A percentile compares a stretch with the other conserved stretches of the same genome.
Evolutionary conservation across 2,329 filamentous ascomycete species (phyloP).

Genomic region (Metarhizium robertsii): DNA sequence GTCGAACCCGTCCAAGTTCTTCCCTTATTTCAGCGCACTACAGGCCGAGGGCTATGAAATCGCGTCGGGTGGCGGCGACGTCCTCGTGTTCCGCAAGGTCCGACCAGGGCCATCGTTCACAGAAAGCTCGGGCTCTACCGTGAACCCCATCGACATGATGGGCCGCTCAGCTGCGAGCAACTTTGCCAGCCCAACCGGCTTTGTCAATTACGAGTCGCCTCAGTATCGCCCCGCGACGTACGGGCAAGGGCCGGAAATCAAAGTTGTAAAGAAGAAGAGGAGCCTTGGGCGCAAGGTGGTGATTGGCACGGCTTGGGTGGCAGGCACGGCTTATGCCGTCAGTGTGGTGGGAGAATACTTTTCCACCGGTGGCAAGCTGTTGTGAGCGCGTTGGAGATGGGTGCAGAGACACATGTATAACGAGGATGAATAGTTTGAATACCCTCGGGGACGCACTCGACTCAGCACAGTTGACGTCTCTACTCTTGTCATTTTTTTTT

Average conservation of each 20-base stretch:
- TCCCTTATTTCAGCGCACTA: conserved; percentile 51
- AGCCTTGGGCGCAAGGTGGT: conserved; percentile 37
- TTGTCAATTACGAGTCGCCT: conserved; percentile 48
- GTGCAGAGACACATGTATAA: neutral
- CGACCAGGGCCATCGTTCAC: conserved; percentile 15
- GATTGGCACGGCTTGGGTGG: conserved; percentile 44
- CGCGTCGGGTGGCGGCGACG: conserved; percentile 50
- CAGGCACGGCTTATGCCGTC: conserved; percentile 46
- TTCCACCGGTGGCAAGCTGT: conserved; percentile 30
- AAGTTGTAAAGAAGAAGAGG: conserved; percentile 30
- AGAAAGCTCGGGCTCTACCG: conserved; percentile 4
- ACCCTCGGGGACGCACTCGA: conserved; percentile 1
- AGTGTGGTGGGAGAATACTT: conserved; percentile 52
- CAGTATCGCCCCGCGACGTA: conserved; percentile 28
- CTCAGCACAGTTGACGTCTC: neutral
- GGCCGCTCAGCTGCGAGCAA: conserved; percentile 39
- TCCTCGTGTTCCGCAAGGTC: conserved; percentile 59
- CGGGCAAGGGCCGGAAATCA: conserved; percentile 10
- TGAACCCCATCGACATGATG: conserved; percentile 54
- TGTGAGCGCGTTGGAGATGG: neutral
- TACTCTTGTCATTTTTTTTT: neutral
- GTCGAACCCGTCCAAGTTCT: conserved; percentile 54
- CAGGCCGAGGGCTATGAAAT: conserved; percentile 57
- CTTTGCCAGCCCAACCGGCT: conserved; percentile 57
- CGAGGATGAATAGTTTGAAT: conserved; percentile 3